Evolutionary conservation across 805 yeast species (phyloP).

Genomic region (Wickerhamiella brachini): DNA sequence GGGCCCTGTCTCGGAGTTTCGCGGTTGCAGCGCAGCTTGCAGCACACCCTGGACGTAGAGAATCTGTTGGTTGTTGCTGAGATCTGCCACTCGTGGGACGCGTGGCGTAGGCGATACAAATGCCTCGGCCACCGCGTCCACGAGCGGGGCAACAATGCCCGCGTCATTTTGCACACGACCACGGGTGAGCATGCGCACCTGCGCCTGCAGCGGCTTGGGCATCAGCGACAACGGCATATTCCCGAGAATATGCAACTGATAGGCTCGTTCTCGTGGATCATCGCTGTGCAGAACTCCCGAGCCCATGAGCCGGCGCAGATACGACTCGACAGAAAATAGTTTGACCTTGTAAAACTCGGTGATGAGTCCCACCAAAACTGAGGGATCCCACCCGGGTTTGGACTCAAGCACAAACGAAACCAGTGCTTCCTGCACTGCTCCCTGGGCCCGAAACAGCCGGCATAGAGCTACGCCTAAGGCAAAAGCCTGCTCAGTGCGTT

Average conservation of each 20-base stretch:
- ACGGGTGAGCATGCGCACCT: slow-evolving; percentile 10
- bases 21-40: neutral
- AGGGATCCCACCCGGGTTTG: neutral
- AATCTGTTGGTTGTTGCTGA: neutral
- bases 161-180: slow-evolving; percentile 1
- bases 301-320: slow-evolving; percentile 68
- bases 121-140: neutral
- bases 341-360: slow-evolving; percentile 36
- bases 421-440: neutral
- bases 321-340: slow-evolving; percentile 46
- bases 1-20: neutral
- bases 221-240: slow-evolving; percentile 20
- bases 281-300: slow-evolving; percentile 64
- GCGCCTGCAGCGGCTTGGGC: slow-evolving; percentile 10
- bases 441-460: slow-evolving; percentile 9
- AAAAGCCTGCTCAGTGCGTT: slow-evolving; percentile 6
- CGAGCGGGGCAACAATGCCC: neutral
- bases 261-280: slow-evolving; percentile 23
- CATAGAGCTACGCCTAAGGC: slow-evolving; percentile 10
- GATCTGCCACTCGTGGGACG: neutral
- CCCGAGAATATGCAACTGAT: slow-evolving; percentile 38
- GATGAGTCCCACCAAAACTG: slow-evolving; percentile 27
- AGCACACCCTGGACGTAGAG: neutral
- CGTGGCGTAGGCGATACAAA: neutral
- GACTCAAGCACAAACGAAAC: neutral